Evolutionary conservation across 208 protist genomes (phyloP).

Genomic region (Leishmania aethiopica): DNA sequence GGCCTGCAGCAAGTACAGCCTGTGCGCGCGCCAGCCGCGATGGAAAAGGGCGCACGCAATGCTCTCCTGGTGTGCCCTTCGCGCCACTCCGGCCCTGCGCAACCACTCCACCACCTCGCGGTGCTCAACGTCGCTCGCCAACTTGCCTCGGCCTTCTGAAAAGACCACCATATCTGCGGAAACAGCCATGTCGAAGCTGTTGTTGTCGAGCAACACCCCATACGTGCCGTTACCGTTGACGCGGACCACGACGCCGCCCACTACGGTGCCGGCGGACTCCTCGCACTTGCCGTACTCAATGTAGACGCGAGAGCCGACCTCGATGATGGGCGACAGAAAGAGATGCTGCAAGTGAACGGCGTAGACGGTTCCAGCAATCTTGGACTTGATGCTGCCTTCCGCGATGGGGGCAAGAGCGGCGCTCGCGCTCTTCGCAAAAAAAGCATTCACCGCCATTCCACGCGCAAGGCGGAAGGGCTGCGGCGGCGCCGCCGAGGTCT

Average conservation of each 20-base stretch:
- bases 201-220: constrained; percentile 83
- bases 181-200: constrained; percentile 79
- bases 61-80: constrained; percentile 68
- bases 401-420: constrained; percentile 50
- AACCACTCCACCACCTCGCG: constrained; percentile 77
- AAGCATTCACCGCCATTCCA: constrained; percentile 53
- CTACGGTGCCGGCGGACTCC: constrained; percentile 33
- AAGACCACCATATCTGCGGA: constrained; percentile 66
- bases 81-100: constrained; percentile 65
- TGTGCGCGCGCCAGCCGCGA: constrained; percentile 79
- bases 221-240: constrained; percentile 85
- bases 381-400: constrained; percentile 52
- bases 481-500: background rate
- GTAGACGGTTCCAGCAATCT: constrained; percentile 71
- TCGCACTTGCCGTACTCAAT: constrained; percentile 56
- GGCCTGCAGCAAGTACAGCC: constrained; percentile 79
- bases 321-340: constrained; percentile 69
- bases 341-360: constrained; percentile 68
- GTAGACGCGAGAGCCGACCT: constrained; percentile 79
- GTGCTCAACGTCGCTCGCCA: constrained; percentile 48
- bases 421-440: constrained; percentile 54
- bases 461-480: constrained; percentile 6
- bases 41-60: constrained; percentile 77
- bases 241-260: constrained; percentile 73
- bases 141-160: constrained; percentile 58